Percentiles rank a stretch among this genome's conserved stretches.
Evolutionary conservation across 208 protist species (phyloP).

Genomic region (Angomonas ambiguus): DNA sequence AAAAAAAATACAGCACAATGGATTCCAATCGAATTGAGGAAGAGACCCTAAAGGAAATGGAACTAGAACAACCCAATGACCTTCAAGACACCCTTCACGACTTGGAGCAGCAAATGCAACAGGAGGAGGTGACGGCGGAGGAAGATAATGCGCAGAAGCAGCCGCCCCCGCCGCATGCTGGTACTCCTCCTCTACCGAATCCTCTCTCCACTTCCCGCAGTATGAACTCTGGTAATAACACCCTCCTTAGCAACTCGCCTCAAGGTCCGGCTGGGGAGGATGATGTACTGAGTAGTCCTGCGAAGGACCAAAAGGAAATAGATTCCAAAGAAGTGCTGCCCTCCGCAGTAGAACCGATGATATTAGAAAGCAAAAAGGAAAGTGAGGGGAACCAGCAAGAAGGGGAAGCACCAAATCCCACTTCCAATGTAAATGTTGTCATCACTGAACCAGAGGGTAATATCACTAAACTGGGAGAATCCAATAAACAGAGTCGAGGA

Average conservation of each 20-base stretch:
- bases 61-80: background rate
- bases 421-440: background rate
- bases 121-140: background rate
- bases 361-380: background rate
- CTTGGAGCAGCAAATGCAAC: conserved; percentile 2
- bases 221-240: background rate
- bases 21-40: background rate
- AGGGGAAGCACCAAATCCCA: background rate
- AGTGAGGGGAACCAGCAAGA: background rate
- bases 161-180: background rate
- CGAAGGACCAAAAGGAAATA: background rate
- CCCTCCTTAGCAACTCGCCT: background rate
- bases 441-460: background rate
- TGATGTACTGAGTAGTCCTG: background rate
- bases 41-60: background rate
- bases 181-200: background rate
- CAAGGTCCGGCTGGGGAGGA: background rate
- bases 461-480: background rate
- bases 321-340: background rate
- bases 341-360: background rate
- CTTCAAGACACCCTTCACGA: conserved; percentile 1
- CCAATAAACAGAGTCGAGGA: background rate
- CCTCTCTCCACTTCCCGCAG: background rate
- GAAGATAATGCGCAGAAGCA: background rate
- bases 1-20: background rate